These are phyloP conservation scores for Tetrapyrgos nigripes DNA, from an alignment of 1,284 basidiomycete species.

Conservation along the genomic window DNA sequence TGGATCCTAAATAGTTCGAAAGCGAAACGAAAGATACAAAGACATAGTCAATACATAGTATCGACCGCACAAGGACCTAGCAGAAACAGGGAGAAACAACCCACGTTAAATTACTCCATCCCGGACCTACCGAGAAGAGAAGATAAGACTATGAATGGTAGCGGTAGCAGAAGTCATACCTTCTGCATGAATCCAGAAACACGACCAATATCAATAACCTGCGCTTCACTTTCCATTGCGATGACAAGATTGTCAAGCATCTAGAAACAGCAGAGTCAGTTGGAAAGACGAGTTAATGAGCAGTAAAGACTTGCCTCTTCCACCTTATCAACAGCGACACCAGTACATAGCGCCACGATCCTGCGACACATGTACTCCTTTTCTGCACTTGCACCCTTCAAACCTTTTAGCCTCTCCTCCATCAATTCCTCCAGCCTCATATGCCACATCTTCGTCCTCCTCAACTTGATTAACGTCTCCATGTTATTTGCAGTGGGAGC, in stretches of 20 bases:
- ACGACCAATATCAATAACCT: constrained; percentile 83
- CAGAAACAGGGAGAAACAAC: not conserved
- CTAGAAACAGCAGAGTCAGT: constrained; percentile 45
- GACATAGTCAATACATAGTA: too few relatives aligned
- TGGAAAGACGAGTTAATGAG: constrained; percentile 12
- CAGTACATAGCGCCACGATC: constrained; percentile 90
- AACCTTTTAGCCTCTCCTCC: constrained; percentile 67
- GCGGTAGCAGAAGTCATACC: constrained; percentile 41
- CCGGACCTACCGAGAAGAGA: constrained; percentile 7
- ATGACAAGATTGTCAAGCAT: constrained; percentile 89
- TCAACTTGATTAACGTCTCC: constrained; percentile 70
- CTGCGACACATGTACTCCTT: constrained; percentile 91
- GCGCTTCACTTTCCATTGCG: constrained; percentile 89
- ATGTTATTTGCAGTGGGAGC: constrained; percentile 66
- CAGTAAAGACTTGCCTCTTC: constrained; percentile 73
- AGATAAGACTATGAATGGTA: not conserved
- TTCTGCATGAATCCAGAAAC: constrained; percentile 92
- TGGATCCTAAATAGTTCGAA: too few relatives aligned
- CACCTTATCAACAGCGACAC: constrained; percentile 86
- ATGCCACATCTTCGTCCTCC: constrained; percentile 85
- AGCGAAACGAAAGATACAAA: too few relatives aligned
- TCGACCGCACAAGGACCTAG: too few relatives aligned
- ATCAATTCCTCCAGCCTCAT: constrained; percentile 78
- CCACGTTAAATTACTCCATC: constrained; percentile 12
- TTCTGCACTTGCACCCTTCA: constrained; percentile 83